Conservation (phyloP, 306 rosid species). For the Argentina anserina region DNA sequence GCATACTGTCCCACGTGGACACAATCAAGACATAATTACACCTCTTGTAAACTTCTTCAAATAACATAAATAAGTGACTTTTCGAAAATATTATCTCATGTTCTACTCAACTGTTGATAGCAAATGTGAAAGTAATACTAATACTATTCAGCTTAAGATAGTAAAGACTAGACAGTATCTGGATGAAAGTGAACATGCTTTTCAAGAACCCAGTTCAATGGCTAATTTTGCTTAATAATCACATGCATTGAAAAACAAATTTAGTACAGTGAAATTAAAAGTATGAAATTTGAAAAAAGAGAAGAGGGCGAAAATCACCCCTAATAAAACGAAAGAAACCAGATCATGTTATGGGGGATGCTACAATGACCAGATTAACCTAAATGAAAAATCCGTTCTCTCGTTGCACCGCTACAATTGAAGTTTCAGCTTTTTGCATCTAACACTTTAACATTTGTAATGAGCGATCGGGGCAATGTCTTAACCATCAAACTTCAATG, state of each 20-base stretch:
- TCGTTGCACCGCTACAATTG: background rate
- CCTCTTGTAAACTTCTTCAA: background rate
- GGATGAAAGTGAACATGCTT: constrained; percentile 1
- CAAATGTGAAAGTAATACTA: too few species aligned
- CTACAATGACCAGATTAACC: too few species aligned
- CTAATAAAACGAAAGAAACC: background rate
- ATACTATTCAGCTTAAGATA: background rate
- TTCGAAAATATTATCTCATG: background rate
- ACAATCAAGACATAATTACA: background rate
- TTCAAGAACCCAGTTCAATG: background rate
- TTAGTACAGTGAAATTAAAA: background rate
- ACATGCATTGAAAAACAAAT: background rate
- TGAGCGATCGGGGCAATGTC: background rate
- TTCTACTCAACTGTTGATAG: too few species aligned
- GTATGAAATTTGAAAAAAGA: background rate
- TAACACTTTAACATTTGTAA: background rate
- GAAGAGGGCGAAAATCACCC: background rate
- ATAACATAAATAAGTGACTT: background rate
- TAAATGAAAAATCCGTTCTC: too few species aligned
- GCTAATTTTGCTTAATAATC: background rate
- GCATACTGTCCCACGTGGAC: background rate
- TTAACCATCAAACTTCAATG: background rate
- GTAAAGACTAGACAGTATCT: background rate
- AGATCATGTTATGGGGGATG: too few species aligned
- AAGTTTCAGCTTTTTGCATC: background rate